Conservation (phyloP, 2,329 filamentous ascomycete genomes). For the Aspergillus fijiensis region DNA sequence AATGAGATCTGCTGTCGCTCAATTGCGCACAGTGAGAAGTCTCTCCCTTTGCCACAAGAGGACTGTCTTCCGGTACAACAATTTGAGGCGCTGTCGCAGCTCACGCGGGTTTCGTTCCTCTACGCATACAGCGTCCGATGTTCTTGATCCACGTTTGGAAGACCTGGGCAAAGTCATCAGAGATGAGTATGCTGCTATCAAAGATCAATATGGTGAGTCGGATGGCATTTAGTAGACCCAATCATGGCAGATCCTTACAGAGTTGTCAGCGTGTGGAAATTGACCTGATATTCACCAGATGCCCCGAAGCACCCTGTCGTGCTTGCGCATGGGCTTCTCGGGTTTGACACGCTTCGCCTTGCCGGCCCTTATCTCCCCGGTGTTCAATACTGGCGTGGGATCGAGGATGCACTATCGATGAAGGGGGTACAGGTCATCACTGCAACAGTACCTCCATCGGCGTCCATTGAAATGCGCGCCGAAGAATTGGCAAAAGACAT, state of each 20-base stretch:
- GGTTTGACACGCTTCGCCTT: conserved; percentile 62
- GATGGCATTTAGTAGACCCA: background rate
- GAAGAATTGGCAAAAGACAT: conserved; percentile 55
- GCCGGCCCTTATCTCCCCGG: conserved; percentile 56
- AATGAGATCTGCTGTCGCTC: conserved; percentile 23
- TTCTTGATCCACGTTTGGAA: conserved; percentile 51
- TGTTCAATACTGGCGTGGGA: conserved; percentile 65
- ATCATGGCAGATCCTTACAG: background rate
- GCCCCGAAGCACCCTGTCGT: conserved; percentile 59
- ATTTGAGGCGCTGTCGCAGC: background rate
- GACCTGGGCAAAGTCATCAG: conserved; percentile 55
- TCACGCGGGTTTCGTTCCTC: conserved; percentile 21
- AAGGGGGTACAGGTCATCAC: conserved; percentile 63
- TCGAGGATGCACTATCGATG: conserved; percentile 56
- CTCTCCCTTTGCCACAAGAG: background rate
- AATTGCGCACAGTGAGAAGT: conserved; percentile 2
- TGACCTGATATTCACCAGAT: conserved; percentile 21
- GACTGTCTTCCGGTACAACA: background rate
- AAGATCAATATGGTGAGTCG: conserved; percentile 55
- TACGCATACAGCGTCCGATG: conserved; percentile 11
- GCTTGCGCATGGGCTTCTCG: conserved; percentile 64
- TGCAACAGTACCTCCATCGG: conserved; percentile 59
- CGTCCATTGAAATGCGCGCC: conserved; percentile 59
- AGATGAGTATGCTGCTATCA: conserved; percentile 62
- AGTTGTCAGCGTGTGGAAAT: background rate